Base-by-base conservation (phyloP, 345 rosid species). In the Odontarrhena argentea region DNA sequence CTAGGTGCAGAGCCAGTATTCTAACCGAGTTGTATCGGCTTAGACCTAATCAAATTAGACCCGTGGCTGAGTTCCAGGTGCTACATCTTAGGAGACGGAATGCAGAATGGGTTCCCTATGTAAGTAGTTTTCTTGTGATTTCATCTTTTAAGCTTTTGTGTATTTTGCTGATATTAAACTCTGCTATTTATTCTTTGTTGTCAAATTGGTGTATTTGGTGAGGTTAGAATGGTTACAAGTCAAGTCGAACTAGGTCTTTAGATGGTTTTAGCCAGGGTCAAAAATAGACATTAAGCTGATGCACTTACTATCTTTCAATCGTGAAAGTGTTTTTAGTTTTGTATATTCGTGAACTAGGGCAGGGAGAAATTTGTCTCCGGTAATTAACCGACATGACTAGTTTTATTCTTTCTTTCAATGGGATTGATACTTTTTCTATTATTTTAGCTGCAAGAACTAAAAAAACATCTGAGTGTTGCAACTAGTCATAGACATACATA, bases 1-100 rank as follows among this genome's bases (percentile, higher is more conserved):
- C 99, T 0, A 70, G 72, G 63, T 88, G 79, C 54, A 76, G 97
- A 62, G 90, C 88, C 3, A 84, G 96, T 44, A 81, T 94, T 71
- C 70, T 94, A 52, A 88, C 99, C 5, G 93, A 87, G 77, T 70
- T 94, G 82, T 87, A 91, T 53, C 75, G 97, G 65, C 72, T 88
- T 65, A 75, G 89, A 65, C 87, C 91, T 95, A 75, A 74, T 56
- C 77, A 86, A 69, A 53, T 91, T 36, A 85, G 73, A 30, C 65
- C 93, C 2, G 73, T 88, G 12, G 93, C 85, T 2, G 99, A 94
- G 81, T 94, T 85, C 66, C 92, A 91, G 0, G 95, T 91, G 50
- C 61, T 91, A 63, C 99, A 91, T 68, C 84, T 94, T 48, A 76
- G 85, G 63, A 69, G 97, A 60, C 82, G 87, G 47, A 86, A 68